phyloP scores from a whole-genome alignment of 1,284 basidiomycete species.

The Pascua guehoae region DNA sequence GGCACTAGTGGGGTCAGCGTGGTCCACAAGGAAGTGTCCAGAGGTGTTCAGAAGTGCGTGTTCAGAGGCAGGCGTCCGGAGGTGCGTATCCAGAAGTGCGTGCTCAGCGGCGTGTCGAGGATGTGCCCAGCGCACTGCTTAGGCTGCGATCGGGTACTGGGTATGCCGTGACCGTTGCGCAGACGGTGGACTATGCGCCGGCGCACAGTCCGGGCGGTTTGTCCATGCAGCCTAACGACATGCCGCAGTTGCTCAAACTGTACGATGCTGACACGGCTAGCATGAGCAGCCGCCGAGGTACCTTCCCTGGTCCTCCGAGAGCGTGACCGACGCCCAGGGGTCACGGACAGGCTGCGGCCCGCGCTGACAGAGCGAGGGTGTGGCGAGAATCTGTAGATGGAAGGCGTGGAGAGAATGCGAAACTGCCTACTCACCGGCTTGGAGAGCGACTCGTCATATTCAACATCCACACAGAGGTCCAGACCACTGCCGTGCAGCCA shows the following conservation, averaged over 20 bases:
- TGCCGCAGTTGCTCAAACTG: too few species aligned
- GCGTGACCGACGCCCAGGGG: constrained; percentile 1
- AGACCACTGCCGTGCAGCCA: constrained; percentile 84
- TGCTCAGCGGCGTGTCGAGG: too few species aligned
- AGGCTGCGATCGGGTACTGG: too few species aligned
- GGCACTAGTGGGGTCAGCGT: constrained; percentile 39
- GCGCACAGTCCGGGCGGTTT: too few species aligned
- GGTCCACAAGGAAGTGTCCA: background rate
- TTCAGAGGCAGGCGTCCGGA: background rate
- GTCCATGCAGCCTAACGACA: too few species aligned
- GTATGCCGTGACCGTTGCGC: too few species aligned
- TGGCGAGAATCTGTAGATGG: constrained; percentile 44
- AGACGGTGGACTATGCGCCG: too few species aligned
- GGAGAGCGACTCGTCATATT: constrained; percentile 79
- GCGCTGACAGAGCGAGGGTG: constrained; percentile 42
- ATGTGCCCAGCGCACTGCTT: too few species aligned
- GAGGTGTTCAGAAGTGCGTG: background rate
- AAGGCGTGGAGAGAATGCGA: too few species aligned
- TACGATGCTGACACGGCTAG: background rate
- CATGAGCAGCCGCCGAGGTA: constrained; percentile 20
- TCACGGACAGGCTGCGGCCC: constrained; percentile 17
- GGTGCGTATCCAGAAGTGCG: too few species aligned
- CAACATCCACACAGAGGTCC: constrained; percentile 71
- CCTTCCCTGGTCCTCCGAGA: constrained; percentile 16
- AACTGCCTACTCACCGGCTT: constrained; percentile 43